phyloP scores from a whole-genome alignment of 495 filamentous ascomycete genomes.

The Oidiodendron maius region DNA sequence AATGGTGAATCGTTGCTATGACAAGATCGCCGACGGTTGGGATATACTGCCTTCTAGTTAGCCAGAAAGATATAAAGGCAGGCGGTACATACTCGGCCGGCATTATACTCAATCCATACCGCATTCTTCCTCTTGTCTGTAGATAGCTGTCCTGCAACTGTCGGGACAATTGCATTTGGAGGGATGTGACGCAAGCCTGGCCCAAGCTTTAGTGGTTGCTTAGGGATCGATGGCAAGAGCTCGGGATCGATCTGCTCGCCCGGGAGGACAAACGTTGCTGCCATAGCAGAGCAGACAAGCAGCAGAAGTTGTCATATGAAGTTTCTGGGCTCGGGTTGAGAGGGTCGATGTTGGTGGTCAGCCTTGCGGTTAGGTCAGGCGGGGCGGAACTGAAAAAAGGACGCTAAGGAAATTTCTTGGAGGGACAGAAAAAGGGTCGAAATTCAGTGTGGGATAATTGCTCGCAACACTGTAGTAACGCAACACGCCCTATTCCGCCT shows the following conservation, averaged over 20 bases:
- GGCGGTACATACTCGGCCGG: slow-evolving; percentile 47
- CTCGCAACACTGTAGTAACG: neutral
- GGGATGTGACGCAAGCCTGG: slow-evolving; percentile 75
- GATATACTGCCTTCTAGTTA: slow-evolving; percentile 62
- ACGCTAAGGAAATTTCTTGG: slow-evolving; percentile 22
- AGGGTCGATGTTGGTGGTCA: slow-evolving; percentile 10
- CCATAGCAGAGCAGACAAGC: slow-evolving; percentile 26
- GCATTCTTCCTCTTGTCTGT: slow-evolving; percentile 74
- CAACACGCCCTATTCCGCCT: neutral
- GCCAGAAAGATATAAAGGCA: neutral
- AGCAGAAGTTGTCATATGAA: neutral
- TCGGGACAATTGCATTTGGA: slow-evolving; percentile 63
- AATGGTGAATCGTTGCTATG: slow-evolving; percentile 76
- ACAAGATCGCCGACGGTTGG: slow-evolving; percentile 74
- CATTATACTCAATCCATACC: slow-evolving; percentile 67
- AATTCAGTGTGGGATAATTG: neutral
- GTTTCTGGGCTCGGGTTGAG: neutral
- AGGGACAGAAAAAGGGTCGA: slow-evolving; percentile 18
- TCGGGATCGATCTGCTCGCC: slow-evolving; percentile 66
- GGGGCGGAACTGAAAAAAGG: neutral
- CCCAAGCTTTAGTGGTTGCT: slow-evolving; percentile 71
- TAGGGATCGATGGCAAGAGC: slow-evolving; percentile 57
- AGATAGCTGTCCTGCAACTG: slow-evolving; percentile 71
- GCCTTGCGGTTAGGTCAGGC: slow-evolving; percentile 22
- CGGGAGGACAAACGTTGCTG: slow-evolving; percentile 61